phyloP scores from a whole-genome alignment of 2,329 filamentous ascomycete species.

The Aotearoamyces nothofagi region DNA sequence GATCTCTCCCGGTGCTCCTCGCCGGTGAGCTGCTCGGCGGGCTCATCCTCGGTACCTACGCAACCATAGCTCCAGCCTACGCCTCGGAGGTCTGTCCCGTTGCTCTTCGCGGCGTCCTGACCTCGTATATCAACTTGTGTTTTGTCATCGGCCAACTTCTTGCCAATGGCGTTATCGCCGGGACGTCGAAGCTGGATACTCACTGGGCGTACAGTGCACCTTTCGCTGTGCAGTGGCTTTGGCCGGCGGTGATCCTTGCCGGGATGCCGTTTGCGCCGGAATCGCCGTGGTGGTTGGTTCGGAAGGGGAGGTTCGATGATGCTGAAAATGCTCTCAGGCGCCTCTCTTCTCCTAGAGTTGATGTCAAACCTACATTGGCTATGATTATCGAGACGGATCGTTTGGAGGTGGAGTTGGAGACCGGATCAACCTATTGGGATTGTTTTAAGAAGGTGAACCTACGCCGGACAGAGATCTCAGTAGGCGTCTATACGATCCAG shows the following conservation, averaged over 20 bases:
- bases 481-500: constrained; percentile 29
- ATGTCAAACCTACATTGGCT: constrained; percentile 28
- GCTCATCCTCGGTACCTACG: constrained; percentile 32
- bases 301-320: constrained; percentile 26
- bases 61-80: constrained; percentile 22
- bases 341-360: constrained; percentile 15
- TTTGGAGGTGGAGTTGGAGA: constrained; percentile 29
- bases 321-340: constrained; percentile 18
- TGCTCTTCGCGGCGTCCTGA: constrained; percentile 33
- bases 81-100: constrained; percentile 34
- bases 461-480: constrained; percentile 36
- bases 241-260: constrained; percentile 27
- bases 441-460: constrained; percentile 36
- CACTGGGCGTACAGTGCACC: constrained; percentile 15
- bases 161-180: constrained; percentile 29
- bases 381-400: constrained; percentile 40
- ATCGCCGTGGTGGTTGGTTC: constrained; percentile 33
- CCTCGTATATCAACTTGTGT: constrained; percentile 35
- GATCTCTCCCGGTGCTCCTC: constrained; percentile 27
- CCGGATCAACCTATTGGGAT: constrained; percentile 29
- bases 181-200: constrained; percentile 6
- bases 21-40: constrained; percentile 31
- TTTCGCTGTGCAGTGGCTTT: constrained; percentile 25
- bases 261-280: constrained; percentile 29
- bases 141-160: constrained; percentile 33